Evolutionary conservation across 1,284 basidiomycete species (phyloP), one percentile per base, ranked within the genome.

Genomic region (Boletellus sp.): DNA sequence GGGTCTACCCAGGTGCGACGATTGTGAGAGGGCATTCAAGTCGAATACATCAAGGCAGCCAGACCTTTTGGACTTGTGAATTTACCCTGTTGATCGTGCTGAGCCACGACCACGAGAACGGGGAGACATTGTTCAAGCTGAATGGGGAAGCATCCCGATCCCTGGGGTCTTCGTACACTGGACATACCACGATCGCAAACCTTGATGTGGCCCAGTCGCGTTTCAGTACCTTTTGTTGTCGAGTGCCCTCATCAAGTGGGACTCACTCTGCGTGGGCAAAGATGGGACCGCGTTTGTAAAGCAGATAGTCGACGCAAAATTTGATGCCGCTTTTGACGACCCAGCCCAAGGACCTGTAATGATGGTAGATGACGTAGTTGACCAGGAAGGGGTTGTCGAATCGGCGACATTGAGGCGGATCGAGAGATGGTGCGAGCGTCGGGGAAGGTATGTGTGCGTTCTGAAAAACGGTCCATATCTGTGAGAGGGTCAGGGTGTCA

Each of bases 301-400:
- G 74, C 15, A 99, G 78, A 73, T 90, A 93, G 64, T 99, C 97
- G 39, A 89, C 89, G 65, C 94, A 97, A 71, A 99, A 99, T 71
- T 99, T 99, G 74, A 97, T 86, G 3, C 97, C 97, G 22, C 84
- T 85, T 69, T 95, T 93, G 55, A 97, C 87, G 16, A 97, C 91
- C 97, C 97, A 99, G n/a, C 97, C 97, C 5, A 99, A 79, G 2
- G 94, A 93, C 19, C 96, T 85, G 67, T 91, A 99, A 71, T 99
- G 93, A 67, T 99, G 96, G 65, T 96, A 97, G 8, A 84, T 85
- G 45, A 88, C 85, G 65, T 98, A 99, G 60, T 91, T 82, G 35
- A 99, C 76, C 33, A 99, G 74, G 71, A 97, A 94, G 0, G 95
- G 94, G 66, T 97, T 97, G 73, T 98, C 95, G 44, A 85, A 79